phyloP scores from a whole-genome alignment of 768 basidiomycete species.

The Aureoboletus auriporus region DNA sequence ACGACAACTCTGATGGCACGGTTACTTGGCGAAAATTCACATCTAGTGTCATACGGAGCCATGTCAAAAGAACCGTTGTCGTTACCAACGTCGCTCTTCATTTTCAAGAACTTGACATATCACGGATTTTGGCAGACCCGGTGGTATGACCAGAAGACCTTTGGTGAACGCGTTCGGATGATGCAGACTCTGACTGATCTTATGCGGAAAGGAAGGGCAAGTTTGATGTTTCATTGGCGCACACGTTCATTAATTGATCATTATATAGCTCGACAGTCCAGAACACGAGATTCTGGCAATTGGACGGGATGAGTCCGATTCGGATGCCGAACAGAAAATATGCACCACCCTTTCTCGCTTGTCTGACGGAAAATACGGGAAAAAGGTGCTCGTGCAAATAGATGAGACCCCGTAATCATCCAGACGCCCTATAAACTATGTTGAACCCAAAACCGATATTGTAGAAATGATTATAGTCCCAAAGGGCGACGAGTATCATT shows the following conservation, averaged over 20 bases:
- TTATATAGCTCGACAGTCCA: constrained; percentile 57
- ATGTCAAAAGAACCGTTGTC: constrained; percentile 84
- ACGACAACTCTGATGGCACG: constrained; percentile 67
- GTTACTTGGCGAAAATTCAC: constrained; percentile 61
- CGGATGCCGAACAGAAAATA: constrained; percentile 32
- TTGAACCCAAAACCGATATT: neutral
- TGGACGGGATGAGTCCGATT: constrained; percentile 34
- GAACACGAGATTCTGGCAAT: constrained; percentile 67
- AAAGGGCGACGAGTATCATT: constrained; percentile 7
- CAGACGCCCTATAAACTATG: neutral
- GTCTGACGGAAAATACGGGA: constrained; percentile 38
- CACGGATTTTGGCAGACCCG: constrained; percentile 78
- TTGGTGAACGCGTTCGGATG: constrained; percentile 46
- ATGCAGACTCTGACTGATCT: constrained; percentile 50
- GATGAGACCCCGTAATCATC: constrained; percentile 21
- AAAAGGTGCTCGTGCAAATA: constrained; percentile 45
- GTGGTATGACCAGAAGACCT: constrained; percentile 56
- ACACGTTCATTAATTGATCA: constrained; percentile 1
- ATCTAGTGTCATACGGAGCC: constrained; percentile 84
- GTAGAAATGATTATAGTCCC: neutral
- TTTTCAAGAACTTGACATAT: constrained; percentile 77
- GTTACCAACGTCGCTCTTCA: constrained; percentile 73
- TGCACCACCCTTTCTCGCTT: constrained; percentile 31
- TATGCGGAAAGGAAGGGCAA: constrained; percentile 52
- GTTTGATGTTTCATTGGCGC: constrained; percentile 5